phyloP scores from a whole-genome alignment of 2,329 filamentous ascomycete species.

The Alternaria solani region DNA sequence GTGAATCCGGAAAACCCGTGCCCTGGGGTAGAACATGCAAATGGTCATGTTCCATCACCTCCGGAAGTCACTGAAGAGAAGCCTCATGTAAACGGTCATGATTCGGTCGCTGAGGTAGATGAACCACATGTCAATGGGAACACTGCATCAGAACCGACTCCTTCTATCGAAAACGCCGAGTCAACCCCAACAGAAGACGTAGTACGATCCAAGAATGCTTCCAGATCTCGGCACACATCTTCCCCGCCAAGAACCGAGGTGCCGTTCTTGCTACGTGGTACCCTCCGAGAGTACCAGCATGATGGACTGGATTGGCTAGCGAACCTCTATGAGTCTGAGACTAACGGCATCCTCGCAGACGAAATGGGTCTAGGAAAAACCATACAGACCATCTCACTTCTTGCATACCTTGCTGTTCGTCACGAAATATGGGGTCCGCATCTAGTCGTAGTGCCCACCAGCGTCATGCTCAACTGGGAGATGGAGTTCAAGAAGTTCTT shows the following conservation, averaged over 20 bases:
- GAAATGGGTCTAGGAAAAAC: slow-evolving; percentile 99
- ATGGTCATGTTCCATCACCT: slow-evolving; percentile 48
- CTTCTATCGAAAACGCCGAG: slow-evolving; percentile 26
- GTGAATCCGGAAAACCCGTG: slow-evolving; percentile 51
- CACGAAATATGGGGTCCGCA: slow-evolving; percentile 96
- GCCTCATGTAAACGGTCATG: slow-evolving; percentile 23
- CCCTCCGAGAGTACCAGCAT: slow-evolving; percentile 93
- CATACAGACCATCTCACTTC: slow-evolving; percentile 93
- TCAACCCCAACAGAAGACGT: slow-evolving; percentile 24
- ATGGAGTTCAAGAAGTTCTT: slow-evolving; percentile 99
- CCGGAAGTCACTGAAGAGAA: slow-evolving; percentile 57
- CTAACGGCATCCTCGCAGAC: slow-evolving; percentile 95
- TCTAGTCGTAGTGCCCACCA: slow-evolving; percentile 94
- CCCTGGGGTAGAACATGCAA: slow-evolving; percentile 20
- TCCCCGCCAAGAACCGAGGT: slow-evolving; percentile 46
- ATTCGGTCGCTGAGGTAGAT: slow-evolving; percentile 7
- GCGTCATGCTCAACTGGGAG: slow-evolving; percentile 99
- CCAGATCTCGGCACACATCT: slow-evolving; percentile 40
- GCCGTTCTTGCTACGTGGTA: slow-evolving; percentile 78
- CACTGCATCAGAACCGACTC: slow-evolving; percentile 1
- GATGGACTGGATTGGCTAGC: slow-evolving; percentile 97
- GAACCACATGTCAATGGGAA: slow-evolving; percentile 26
- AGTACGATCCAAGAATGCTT: slow-evolving; percentile 22
- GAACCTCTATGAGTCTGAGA: slow-evolving; percentile 87
- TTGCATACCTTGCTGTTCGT: slow-evolving; percentile 90